Evolutionary conservation across 1,284 basidiomycete species (phyloP), one percentile per base, ranked within the genome.

Genomic region (Ustilago bromivora): DNA sequence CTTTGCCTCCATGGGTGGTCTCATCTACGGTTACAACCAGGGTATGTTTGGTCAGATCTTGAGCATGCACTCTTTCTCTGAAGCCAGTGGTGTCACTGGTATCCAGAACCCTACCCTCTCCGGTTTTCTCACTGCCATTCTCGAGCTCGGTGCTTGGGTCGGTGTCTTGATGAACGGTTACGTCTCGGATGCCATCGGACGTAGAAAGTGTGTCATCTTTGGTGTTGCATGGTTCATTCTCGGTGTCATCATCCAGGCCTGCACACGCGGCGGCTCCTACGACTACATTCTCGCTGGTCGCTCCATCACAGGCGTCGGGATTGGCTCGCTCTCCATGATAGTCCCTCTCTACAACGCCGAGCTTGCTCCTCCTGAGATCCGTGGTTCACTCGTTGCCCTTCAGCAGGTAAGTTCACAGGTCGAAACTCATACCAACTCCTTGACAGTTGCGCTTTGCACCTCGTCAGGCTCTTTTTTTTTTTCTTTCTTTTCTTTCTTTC

Each of bases 11-110:
- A 89, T 94, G 77, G 93, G 93, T 4, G 92, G 93, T 0, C 84
- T 94, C 55, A 90, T 92, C 31, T 94, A 94, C 85, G 93, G 93
- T 5, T 92, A 92, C 84, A 91, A 92, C 77, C 91, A 92, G 81
- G 91, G 91, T 43, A 73, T 80, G 71, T 82, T 82, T 36, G 80
- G 80, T 49, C 81, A 93, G 84, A 90, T 94, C 9, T 88, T 94
- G 15, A 92, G 93, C n/a, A 94, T 94, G 92, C 87, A 88, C 56
- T 91, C 92, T 74, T 94, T 94, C 78, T 76, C 89, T 36, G 76
- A 85, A 57, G 88, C 90, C 12, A 93, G 90, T 89, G 91, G 91
- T 8, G 87, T 92, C 12, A 90, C 90, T 17, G 89, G 92, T 10
- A 89, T 91, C 87, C 90, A 92, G 85, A 91, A 90, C 80, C 86